Evolutionary conservation across 2,329 filamentous ascomycete genomes (phyloP).

Genomic region (Diplodia sapinea): DNA sequence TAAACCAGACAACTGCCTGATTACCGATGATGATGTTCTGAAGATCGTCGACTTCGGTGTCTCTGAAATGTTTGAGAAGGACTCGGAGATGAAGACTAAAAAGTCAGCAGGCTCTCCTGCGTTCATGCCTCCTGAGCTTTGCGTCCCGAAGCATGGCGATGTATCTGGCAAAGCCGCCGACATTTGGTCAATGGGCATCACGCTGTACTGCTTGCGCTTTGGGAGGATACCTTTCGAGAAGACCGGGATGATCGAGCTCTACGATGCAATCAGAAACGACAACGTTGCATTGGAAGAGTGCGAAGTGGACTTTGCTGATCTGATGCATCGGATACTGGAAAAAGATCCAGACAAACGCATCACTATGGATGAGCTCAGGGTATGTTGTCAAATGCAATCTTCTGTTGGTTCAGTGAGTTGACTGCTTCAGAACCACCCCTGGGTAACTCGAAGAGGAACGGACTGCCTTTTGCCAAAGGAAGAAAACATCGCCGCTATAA

Average conservation of each 20-base stretch:
- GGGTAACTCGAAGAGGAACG: slow-evolving; percentile 82
- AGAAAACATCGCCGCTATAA: slow-evolving; percentile 81
- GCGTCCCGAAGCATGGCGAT: slow-evolving; percentile 81
- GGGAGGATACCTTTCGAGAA: slow-evolving; percentile 87
- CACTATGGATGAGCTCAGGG: slow-evolving; percentile 79
- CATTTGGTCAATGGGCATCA: slow-evolving; percentile 98
- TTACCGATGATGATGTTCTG: slow-evolving; percentile 89
- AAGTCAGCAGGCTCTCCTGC: slow-evolving; percentile 95
- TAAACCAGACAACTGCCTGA: slow-evolving; percentile 93
- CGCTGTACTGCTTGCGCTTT: slow-evolving; percentile 89
- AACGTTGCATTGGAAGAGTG: slow-evolving; percentile 66
- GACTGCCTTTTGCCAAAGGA: slow-evolving; percentile 80
- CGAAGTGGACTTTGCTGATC: slow-evolving; percentile 72
- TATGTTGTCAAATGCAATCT: slow-evolving; percentile 53
- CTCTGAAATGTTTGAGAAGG: slow-evolving; percentile 96
- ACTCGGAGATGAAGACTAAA: slow-evolving; percentile 82
- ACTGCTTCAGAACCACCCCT: slow-evolving; percentile 75
- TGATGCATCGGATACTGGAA: slow-evolving; percentile 76
- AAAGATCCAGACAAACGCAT: slow-evolving; percentile 87
- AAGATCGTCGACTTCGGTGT: slow-evolving; percentile 99
- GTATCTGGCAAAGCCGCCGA: slow-evolving; percentile 90
- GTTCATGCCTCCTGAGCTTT: slow-evolving; percentile 92
- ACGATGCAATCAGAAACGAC: slow-evolving; percentile 82
- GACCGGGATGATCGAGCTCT: slow-evolving; percentile 80
- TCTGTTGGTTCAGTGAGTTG: background rate